Evolutionary conservation across 2,329 filamentous ascomycete species (phyloP), one percentile per base, ranked within the genome.

Genomic region (Fusarium tricinctum): DNA sequence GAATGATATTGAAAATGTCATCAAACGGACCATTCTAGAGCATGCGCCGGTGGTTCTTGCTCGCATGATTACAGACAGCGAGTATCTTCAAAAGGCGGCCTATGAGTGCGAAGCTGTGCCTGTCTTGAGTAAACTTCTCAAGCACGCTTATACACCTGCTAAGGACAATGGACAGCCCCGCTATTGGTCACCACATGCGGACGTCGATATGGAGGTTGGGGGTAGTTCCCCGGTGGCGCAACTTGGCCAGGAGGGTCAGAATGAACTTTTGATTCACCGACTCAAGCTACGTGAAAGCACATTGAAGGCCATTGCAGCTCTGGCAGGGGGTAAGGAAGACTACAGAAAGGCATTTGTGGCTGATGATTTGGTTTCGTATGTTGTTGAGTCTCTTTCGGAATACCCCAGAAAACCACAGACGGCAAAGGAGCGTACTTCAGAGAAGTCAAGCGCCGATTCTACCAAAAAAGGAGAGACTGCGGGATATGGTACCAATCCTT

Each of bases 311-410:
- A 82, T 98, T 57, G 92, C 92, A n/a, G 91, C 93, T 4, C 83
- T 98, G 50, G 89, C 92, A 3, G 88, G 92, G 4, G 91, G 91
- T 71, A 93, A 94, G 73, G 94, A 98, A 71, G 88, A 92, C 23
- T 93, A 95, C 74, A 87, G 94, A 43, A 97, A 97, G 75, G 85
- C 87, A 1, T 87, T 98, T 46, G 91, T 96, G 52, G 91, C 94
- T 23, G 88, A 92, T 71, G 93, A 94, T n/a, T 87, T 92, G 49
- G 85, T 97, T 44, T 86, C 89, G 1, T 94, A 91, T 75, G 90
- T 98, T 51, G 91, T 97, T 42, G 92, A 97, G 72, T 96, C 94
- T 1, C 85, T 98, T 44, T 79, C 75, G 3, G 79, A 81, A 53
- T 89, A 86, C 30, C 85, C 85, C n/a, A 77, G 80, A 30, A 87